Conservation (phyloP, 495 filamentous ascomycete genomes). For the Pseudotulostoma volvatum region DNA sequence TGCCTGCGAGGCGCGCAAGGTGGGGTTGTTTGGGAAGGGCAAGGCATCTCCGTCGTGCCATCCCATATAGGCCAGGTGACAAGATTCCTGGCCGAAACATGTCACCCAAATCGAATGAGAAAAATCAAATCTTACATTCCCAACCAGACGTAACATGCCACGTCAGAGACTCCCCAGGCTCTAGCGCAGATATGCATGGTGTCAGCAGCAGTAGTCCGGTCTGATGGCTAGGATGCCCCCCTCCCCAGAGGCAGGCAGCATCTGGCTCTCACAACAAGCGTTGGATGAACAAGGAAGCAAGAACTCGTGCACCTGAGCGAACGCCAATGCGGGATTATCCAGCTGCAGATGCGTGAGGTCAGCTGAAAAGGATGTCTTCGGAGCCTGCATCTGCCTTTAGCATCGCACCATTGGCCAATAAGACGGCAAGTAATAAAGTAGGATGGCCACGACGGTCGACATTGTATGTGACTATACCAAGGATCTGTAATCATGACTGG, state of each 20-base stretch:
- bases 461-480: neutral
- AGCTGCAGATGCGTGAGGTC: conserved; percentile 31
- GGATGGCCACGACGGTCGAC: neutral
- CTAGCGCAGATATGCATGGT: conserved; percentile 32
- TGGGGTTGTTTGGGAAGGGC: no score
- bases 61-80: neutral
- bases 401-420: neutral
- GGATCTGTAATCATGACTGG: neutral
- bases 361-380: conserved; percentile 27
- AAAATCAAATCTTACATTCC: conserved; percentile 4
- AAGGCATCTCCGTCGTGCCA: neutral
- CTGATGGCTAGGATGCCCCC: conserved; percentile 22
- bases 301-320: conserved; percentile 29
- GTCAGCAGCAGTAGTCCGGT: conserved; percentile 24
- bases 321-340: conserved; percentile 28
- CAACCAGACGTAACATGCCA: conserved; percentile 29
- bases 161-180: conserved; percentile 32
- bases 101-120: neutral
- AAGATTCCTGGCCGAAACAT: neutral
- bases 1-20: no score
- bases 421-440: neutral
- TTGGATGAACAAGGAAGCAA: conserved; percentile 1
- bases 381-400: conserved; percentile 1
- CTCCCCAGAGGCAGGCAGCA: neutral
- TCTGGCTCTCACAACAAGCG: neutral